Conservation (phyloP, 2,329 filamentous ascomycete genomes). For the Cladorrhinum sp. region DNA sequence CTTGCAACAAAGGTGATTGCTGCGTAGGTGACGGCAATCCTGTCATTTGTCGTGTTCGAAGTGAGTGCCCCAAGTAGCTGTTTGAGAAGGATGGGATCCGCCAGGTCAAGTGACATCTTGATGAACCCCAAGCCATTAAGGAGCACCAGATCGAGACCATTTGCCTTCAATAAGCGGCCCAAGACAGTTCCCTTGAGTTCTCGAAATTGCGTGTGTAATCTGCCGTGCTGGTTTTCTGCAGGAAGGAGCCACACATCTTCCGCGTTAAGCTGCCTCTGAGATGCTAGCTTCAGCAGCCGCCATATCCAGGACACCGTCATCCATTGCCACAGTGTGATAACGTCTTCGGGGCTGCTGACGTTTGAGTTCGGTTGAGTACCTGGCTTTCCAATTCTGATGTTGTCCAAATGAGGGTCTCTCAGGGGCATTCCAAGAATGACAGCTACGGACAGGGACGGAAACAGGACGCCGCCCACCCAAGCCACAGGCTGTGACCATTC, state of each 20-base stretch:
- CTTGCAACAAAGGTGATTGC: slow-evolving; percentile 58
- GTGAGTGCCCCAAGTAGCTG: slow-evolving; percentile 67
- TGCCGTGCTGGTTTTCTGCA: slow-evolving; percentile 76
- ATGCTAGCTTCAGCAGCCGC: slow-evolving; percentile 66
- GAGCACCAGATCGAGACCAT: slow-evolving; percentile 73
- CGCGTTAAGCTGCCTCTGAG: slow-evolving; percentile 64
- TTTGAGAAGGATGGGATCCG: slow-evolving; percentile 68
- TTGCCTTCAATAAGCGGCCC: slow-evolving; percentile 66
- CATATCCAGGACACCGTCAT: slow-evolving; percentile 82
- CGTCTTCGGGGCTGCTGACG: slow-evolving; percentile 75
- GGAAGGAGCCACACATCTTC: slow-evolving; percentile 79
- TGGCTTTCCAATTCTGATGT: slow-evolving; percentile 56
- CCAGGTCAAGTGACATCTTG: slow-evolving; percentile 54
- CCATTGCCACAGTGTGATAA: slow-evolving; percentile 76
- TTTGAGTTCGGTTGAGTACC: slow-evolving; percentile 53
- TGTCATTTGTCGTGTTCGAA: slow-evolving; percentile 45
- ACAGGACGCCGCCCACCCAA: slow-evolving; percentile 34
- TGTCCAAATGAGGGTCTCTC: slow-evolving; percentile 55
- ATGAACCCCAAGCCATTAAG: slow-evolving; percentile 62
- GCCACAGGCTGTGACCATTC: slow-evolving; percentile 19
- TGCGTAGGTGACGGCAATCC: slow-evolving; percentile 64
- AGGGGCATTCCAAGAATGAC: slow-evolving; percentile 67
- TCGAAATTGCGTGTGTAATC: slow-evolving; percentile 72
- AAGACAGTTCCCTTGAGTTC: slow-evolving; percentile 71
- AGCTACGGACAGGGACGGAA: slow-evolving; percentile 46